Evolutionary conservation across 108 stramenopile genomes (phyloP).

Genomic region (Ochromonas danica): DNA sequence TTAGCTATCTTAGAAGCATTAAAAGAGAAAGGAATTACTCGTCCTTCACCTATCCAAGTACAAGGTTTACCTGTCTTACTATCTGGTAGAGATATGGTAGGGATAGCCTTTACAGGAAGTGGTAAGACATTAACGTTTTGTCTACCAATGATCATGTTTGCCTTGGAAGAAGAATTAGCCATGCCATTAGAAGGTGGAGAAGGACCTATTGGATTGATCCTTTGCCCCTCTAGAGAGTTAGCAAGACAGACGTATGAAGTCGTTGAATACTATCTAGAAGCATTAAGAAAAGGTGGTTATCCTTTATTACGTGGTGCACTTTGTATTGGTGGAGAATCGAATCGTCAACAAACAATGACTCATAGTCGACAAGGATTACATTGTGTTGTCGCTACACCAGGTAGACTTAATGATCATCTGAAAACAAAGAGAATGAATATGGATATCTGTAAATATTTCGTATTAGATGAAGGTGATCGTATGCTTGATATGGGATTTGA

Average conservation of each 20-base stretch:
- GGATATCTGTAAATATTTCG: conserved; percentile 80
- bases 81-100: conserved; percentile 95
- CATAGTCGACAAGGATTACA: conserved; percentile 75
- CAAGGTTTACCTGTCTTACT: conserved; percentile 95
- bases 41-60: conserved; percentile 98
- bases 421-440: conserved; percentile 77
- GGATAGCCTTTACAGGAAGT: conserved; percentile 91
- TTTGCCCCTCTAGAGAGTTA: conserved; percentile 93
- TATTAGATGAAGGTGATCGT: conserved; percentile 96
- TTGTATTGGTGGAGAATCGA: conserved; percentile 90
- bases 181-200: conserved; percentile 86
- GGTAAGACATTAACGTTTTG: conserved; percentile 95
- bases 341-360: conserved; percentile 72
- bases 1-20: conserved; percentile 71
- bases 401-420: conserved; percentile 83
- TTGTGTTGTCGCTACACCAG: conserved; percentile 92
- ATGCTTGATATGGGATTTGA: conserved; percentile 97
- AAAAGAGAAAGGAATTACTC: conserved; percentile 74
- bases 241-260: conserved; percentile 95
- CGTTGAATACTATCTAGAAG: conserved; percentile 58
- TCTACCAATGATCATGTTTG: conserved; percentile 87
- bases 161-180: conserved; percentile 90
- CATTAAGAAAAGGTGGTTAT: conserved; percentile 49
- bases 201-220: conserved; percentile 89
- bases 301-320: conserved; percentile 77